Evolutionary conservation across 768 basidiomycete species (phyloP), one percentile per base, ranked within the genome.

Genomic region (Infundibulicybe gibba): DNA sequence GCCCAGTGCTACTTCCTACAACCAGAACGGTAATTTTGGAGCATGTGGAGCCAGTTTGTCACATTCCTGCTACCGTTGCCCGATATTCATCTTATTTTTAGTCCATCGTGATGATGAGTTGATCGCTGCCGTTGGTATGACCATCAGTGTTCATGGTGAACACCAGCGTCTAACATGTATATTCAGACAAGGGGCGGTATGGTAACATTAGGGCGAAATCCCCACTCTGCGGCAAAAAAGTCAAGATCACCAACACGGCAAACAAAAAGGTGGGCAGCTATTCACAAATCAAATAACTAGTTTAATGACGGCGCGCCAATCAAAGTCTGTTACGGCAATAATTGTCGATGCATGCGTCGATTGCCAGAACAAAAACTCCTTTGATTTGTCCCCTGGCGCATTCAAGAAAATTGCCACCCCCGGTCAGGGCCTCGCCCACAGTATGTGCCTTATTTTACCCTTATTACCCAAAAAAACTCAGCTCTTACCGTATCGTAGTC

Each of bases 311-410:
- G 34, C 47, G 2, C 48, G 39, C 54, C 19, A 20, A n/a, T 25
- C 54, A 3, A 16, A 71, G 63, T 60, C 63, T 14, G 75, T 87
- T 48, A 70, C 63, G 3, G 90, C 82, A 39, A 76, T 25, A 19
- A 72, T 97, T 52, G 88, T 78, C 11, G 91, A 93, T 54, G 83
- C 75, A 33, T 97, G 92, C 74, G 90, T 90, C 19, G 84, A 84
- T 15, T 95, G 91, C 69, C 43, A 58, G 0, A 80, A 77, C 55
- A 31, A 32, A 20, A 75, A 85, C 63, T 87, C 84, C 13, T 81
- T 97, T 59, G 87, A 90, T 57, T 70, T 90, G 37, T 89, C 87
- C n/a, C 45, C 54, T 42, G 80, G 58, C 45, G 86, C 88, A 38
- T 94, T 94, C 77, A 25, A 65, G 19, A 55, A 61, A 13, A 75